Base-by-base conservation (phyloP, 2,329 filamentous ascomycete species). In the Verticillium tricorpus region DNA sequence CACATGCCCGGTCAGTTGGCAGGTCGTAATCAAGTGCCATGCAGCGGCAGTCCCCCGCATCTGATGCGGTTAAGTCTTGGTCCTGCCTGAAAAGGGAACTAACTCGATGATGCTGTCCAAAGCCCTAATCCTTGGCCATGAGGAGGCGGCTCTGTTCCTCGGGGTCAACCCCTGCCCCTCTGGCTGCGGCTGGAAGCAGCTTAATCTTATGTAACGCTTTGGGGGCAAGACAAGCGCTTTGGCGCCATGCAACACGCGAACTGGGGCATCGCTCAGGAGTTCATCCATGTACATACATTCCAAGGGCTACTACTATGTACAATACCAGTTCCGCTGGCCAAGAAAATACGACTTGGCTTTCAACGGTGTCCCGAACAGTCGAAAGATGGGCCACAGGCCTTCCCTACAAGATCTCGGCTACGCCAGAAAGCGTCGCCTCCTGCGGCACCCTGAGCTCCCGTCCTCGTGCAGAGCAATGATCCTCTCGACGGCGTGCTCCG, bases 401-500 rank as follows among this genome's bases (percentile, higher is more conserved):
- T 45, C 28, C 28, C 4, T 6, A 28, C 7, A n/a, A 17, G 19
- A n/a, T n/a, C n/a, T 45, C 39, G 22, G 39, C 19, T 52, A 19
- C 19, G 45, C 9, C 55, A 58, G 15, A 12, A 28, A 12, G 19
- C 57, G 57, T 31, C 35, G 28, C 39, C 57, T 58, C 57, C 57
- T 50, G 19, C 57, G 56, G 34, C 56, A 58, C 6, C 37, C 37
- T 19, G 19, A 11, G 12, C 12, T 11, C 22, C 55, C 55, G 11
- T 28, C 57, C 37, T 50, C 57, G 19, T 15, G 37, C 14, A 69
- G 63, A 6, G 62, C 62, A 31, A 69, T 66, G 56, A 65, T 65
- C 61, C 57, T 65, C 64, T 65, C 59, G 32, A 63, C 64, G 3
- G 64, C 64, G 45, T 61, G 63, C 57, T 65, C 64, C 35, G 62